Evolutionary conservation across 2,329 filamentous ascomycete genomes (phyloP).

Genomic region (Penicillium brevicompactum): DNA sequence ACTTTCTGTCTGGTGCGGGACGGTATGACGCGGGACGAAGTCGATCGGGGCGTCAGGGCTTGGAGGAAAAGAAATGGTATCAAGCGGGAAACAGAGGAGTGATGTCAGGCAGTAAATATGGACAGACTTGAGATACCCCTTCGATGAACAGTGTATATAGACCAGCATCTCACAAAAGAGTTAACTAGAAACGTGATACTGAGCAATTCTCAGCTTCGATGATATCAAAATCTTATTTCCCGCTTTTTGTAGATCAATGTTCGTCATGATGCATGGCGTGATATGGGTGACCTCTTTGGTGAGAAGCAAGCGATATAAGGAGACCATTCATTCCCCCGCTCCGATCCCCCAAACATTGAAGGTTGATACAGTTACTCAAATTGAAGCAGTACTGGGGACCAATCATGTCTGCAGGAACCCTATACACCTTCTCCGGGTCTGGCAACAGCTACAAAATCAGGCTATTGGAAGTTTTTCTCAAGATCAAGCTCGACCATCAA

Average conservation of each 20-base stretch:
- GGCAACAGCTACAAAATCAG: slow-evolving; percentile 1
- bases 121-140: neutral
- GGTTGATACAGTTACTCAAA: too few species aligned
- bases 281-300: too few species aligned
- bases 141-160: neutral
- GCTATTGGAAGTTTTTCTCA: neutral
- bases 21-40: slow-evolving; percentile 73
- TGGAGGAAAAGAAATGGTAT: slow-evolving; percentile 75
- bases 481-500: neutral
- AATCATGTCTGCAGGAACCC: slow-evolving; percentile 14
- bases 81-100: slow-evolving; percentile 19
- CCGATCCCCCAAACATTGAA: too few species aligned
- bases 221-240: too few species aligned
- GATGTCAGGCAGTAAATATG: neutral
- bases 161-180: too few species aligned
- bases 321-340: too few species aligned
- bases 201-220: too few species aligned
- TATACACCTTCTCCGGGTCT: neutral
- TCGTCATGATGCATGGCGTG: too few species aligned
- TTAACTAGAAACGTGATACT: too few species aligned
- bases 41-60: slow-evolving; percentile 76
- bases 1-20: slow-evolving; percentile 81
- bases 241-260: neutral
- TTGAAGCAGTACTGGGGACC: too few species aligned
- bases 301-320: too few species aligned